A percentile compares a stretch with the other conserved stretches of the same genome.
These are phyloP conservation scores for Aspergillus niger DNA, from an alignment of 2,329 filamentous ascomycete species.

Conservation along the genomic window DNA sequence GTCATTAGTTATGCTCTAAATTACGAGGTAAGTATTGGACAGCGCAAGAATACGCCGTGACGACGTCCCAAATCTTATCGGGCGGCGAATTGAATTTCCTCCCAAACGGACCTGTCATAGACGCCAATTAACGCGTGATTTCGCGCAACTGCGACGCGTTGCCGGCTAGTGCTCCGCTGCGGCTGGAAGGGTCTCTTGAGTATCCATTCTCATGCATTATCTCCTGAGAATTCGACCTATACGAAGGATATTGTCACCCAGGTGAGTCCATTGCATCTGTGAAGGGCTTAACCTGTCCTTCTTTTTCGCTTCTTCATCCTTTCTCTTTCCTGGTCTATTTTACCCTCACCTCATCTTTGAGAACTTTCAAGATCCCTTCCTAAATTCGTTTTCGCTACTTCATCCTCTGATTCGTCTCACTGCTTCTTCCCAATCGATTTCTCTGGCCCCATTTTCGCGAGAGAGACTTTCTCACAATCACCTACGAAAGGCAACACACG, in stretches of 20 bases:
- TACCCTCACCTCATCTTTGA: background rate
- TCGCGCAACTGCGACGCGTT: slow-evolving; percentile 11
- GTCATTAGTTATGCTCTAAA: background rate
- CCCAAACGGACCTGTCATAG: background rate
- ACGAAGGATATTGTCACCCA: background rate
- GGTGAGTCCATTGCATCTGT: background rate
- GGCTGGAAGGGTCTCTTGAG: too few relatives aligned
- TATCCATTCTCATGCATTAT: background rate
- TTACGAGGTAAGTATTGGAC: background rate
- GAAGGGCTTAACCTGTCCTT: too few relatives aligned
- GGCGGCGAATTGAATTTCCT: background rate
- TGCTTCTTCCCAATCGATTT: background rate
- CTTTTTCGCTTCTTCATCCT: background rate
- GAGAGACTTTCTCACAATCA: background rate
- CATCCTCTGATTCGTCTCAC: background rate
- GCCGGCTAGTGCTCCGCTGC: background rate
- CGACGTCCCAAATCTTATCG: too few relatives aligned
- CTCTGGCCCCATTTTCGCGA: background rate
- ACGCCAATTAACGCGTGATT: background rate
- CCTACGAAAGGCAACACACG: background rate
- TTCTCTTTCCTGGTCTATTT: background rate
- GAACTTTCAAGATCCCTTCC: background rate
- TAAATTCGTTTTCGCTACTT: background rate
- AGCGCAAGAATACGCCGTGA: background rate
- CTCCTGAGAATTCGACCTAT: background rate